phyloP scores from a whole-genome alignment of 495 filamentous ascomycete species.

The Xylaria sp. region DNA sequence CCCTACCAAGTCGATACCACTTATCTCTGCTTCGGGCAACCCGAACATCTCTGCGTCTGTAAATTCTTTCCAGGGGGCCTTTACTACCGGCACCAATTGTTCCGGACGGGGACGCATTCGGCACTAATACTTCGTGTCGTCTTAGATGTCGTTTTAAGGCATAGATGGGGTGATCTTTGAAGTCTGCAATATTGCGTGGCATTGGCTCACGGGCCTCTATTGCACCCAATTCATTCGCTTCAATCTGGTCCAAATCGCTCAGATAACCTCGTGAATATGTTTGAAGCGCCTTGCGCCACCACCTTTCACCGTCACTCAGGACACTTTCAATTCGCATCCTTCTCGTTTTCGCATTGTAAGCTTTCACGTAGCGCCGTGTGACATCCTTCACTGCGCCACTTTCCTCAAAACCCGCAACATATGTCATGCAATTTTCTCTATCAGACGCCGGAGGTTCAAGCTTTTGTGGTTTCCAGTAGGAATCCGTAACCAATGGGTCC shows the following conservation, averaged over 20 bases:
- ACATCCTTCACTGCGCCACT: constrained; percentile 80
- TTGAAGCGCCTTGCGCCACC: constrained; percentile 72
- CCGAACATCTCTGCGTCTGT: constrained; percentile 80
- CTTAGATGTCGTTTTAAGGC: constrained; percentile 89
- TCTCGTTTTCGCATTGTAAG: constrained; percentile 87
- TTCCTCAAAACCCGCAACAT: constrained; percentile 83
- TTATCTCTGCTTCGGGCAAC: constrained; percentile 75
- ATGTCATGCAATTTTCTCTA: constrained; percentile 73
- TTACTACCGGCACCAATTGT: constrained; percentile 74
- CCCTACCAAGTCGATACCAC: constrained; percentile 87
- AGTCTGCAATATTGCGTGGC: constrained; percentile 87
- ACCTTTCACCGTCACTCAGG: constrained; percentile 68
- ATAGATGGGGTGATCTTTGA: constrained; percentile 91
- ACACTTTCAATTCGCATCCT: constrained; percentile 71
- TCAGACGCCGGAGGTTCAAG: constrained; percentile 85
- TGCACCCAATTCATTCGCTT: constrained; percentile 74
- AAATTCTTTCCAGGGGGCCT: constrained; percentile 66
- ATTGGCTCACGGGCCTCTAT: constrained; percentile 81
- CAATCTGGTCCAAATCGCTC: constrained; percentile 79
- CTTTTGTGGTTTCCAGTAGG: constrained; percentile 70
- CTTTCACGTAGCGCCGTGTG: constrained; percentile 77
- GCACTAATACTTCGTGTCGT: constrained; percentile 76
- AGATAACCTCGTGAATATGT: constrained; percentile 62
- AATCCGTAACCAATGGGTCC: constrained; percentile 81
- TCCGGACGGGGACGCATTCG: constrained; percentile 74